Percentiles rank a stretch among this genome's conserved stretches.
These are phyloP conservation scores for Psilocybe cyanescens DNA, from an alignment of 768 basidiomycete genomes.

Conservation along the genomic window DNA sequence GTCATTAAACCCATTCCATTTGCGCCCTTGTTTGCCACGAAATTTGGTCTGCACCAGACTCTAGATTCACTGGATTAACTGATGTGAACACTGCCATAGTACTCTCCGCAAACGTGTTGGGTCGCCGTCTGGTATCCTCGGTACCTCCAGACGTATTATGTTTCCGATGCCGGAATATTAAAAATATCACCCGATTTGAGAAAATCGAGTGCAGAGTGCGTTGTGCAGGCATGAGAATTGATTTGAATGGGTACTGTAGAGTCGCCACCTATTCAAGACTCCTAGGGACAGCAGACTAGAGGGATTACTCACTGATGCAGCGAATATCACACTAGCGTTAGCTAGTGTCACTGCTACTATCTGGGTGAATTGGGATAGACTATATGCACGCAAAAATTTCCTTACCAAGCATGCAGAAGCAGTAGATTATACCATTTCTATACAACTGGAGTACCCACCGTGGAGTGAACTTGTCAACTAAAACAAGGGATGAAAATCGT, in stretches of 20 bases:
- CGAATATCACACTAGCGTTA: neutral
- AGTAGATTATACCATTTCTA: conserved; percentile 8
- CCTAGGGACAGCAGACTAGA: neutral
- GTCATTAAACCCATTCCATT: neutral
- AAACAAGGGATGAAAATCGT: neutral
- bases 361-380: neutral
- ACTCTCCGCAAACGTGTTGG: neutral
- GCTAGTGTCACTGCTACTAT: too few species aligned
- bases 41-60: neutral
- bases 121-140: neutral
- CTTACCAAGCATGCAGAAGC: conserved; percentile 8
- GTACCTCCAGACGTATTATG: neutral
- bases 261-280: neutral
- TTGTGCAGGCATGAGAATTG: neutral
- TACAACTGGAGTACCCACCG: conserved; percentile 6
- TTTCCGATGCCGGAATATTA: conserved; percentile 5
- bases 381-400: too few species aligned
- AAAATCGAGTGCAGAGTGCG: conserved; percentile 9
- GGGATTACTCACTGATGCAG: neutral
- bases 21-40: neutral
- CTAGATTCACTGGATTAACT: neutral
- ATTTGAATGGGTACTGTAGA: neutral
- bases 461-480: neutral
- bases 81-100: conserved; percentile 2
- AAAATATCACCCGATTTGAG: conserved; percentile 3